Base-by-base conservation (phyloP, 169 alveolate species). In the Cystoisospora suis region DNA sequence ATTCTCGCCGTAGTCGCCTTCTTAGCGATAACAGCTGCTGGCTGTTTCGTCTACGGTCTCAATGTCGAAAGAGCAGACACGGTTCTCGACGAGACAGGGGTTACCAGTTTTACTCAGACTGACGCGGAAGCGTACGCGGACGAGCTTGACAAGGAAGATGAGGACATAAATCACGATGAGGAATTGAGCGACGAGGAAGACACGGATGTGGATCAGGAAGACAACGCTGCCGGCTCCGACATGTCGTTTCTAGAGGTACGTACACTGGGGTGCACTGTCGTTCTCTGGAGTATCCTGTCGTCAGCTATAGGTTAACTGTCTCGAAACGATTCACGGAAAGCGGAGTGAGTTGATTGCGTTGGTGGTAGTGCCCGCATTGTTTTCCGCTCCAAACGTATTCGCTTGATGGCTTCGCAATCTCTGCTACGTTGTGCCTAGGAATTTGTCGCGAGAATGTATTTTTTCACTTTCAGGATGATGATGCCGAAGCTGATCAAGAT, bases 241-340 rank as follows among this genome's bases (percentile, higher is more conserved):
- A 15, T 38, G 47, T 72, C 83, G 38, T 72, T 72, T 38, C 53
- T 72, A 17, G 83, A 72, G 83, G 83, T 72, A 20, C 38, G 80
- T 4, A 17, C 34, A 12, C 9, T 20, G 61, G 61, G 61, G 61
- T 9, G 20, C 9, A 20, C 20, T 49, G 61, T 20, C 61, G n/a
- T 49, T 9, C 61, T 9, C 20, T 49, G 9, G 61, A 9, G 61
- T 20, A 49, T n/a, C n/a, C n/a, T n/a, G n/a, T n/a, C n/a, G n/a
- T n/a, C n/a, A n/a, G n/a, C n/a, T n/a, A n/a, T n/a, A n/a, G n/a
- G n/a, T n/a, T n/a, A n/a, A n/a, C n/a, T n/a, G n/a, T n/a, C n/a
- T n/a, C n/a, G n/a, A n/a, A n/a, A n/a, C n/a, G n/a, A n/a, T n/a
- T n/a, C n/a, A n/a, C n/a, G n/a, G n/a, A n/a, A n/a, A n/a, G n/a